Conservation (phyloP, 2,329 filamentous ascomycete species). For the Fusarium avenaceum region DNA sequence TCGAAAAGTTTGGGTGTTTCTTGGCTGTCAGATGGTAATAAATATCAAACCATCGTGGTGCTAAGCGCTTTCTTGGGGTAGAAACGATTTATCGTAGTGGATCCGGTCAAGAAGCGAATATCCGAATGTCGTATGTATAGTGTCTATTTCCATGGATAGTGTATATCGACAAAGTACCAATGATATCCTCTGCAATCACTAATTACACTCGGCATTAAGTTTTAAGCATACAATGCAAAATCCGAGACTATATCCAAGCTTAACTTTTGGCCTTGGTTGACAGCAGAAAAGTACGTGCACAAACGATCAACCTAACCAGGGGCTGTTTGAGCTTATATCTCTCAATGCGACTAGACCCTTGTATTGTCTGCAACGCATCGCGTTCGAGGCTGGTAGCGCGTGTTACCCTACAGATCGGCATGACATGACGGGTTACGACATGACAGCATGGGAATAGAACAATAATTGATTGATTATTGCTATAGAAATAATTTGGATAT, state of each 20-base stretch:
- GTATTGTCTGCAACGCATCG: conserved; percentile 11
- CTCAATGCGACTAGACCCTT: conserved; percentile 6
- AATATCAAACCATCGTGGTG: not conserved
- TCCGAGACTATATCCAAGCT: conserved; percentile 11
- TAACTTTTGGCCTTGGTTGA: not conserved
- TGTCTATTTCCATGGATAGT: too few relatives aligned
- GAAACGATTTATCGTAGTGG: too few relatives aligned
- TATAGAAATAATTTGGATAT: not conserved
- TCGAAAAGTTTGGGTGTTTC: conserved; percentile 27
- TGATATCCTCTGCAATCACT: too few relatives aligned
- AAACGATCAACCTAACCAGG: not conserved
- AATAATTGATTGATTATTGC: not conserved
- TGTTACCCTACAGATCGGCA: conserved; percentile 26
- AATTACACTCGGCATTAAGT: not conserved
- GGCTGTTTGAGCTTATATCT: conserved; percentile 22
- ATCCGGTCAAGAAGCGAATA: too few relatives aligned
- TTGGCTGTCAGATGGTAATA: not conserved
- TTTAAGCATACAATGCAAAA: conserved; percentile 19
- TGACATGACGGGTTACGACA: not conserved
- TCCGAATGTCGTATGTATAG: too few relatives aligned
- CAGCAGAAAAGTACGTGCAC: not conserved
- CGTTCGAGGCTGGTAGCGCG: conserved; percentile 20
- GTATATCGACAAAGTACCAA: too few relatives aligned
- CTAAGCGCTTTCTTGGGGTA: not conserved
- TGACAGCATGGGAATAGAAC: not conserved